Base-by-base conservation (phyloP, 1,139 yeast genomes). In the Saccharomyces hybrid region DNA sequence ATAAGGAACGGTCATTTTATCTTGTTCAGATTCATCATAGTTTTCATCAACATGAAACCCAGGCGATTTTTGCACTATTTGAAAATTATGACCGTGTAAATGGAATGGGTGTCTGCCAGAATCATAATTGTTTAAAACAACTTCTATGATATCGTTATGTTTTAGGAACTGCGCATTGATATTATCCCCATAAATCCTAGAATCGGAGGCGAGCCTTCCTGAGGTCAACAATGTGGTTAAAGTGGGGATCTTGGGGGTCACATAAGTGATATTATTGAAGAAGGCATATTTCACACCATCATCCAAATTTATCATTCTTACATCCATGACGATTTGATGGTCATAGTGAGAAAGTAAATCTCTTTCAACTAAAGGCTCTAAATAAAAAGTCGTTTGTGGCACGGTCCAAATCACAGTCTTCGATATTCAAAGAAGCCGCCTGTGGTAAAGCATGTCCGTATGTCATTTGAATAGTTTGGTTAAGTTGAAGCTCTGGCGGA, bases 71-170 rank as follows among this genome's bases (percentile, higher is more conserved):
- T 78, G 81, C 51, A 86, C 73, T 16, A 83, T 72, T 72, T 86
- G 95, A 77, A 86, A 86, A 55, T 73, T 78, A 67, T 86, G 95
- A 11, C 95, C 93, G 65, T 86, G 95, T 66, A 86, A 74, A 70
- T 86, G 95, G 83, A 86, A 85, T 32, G 93, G 93, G 72, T 86
- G 95, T 68, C 79, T 82, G 57, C 89, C 89, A 12, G 86, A 79
- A 69, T 86, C 95, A 67, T 77, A 76, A 65, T 86, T 86, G 67
- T 86, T 86, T 47, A 86, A 66, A 2, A 85, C 88, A 56, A 86
- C 74, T 63, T 86, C 90, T 55, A 86, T 74, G 51, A 83, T 74
- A 56, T 85, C 90, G 58, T 81, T 79, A 32, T 76, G 71, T 63
- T 82, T 82, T 50, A 86, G 74, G 5, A 86, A 81, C 69, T 77